phyloP scores from a whole-genome alignment of 495 filamentous ascomycete genomes.

The Echria macrotheca region DNA sequence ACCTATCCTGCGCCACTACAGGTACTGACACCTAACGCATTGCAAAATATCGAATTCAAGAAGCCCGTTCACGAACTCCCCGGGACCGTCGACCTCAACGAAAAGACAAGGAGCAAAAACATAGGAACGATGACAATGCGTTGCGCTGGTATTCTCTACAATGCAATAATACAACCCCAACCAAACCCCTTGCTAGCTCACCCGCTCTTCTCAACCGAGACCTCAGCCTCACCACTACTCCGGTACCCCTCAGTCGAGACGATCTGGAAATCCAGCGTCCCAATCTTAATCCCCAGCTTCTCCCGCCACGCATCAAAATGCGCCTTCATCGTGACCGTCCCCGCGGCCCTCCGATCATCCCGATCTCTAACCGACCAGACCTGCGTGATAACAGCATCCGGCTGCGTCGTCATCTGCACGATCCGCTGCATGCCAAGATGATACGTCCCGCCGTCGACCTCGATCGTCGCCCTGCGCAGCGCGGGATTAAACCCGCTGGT shows the following conservation, averaged over 20 bases:
- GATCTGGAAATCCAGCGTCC: not conserved
- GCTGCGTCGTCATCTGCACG: not conserved
- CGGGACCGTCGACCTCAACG: too few species aligned
- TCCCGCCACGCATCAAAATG: constrained; percentile 1
- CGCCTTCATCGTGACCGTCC: not conserved
- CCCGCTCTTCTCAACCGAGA: not conserved
- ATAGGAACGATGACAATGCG: too few species aligned
- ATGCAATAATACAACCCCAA: too few species aligned
- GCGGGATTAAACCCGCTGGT: not conserved
- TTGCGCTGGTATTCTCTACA: too few species aligned
- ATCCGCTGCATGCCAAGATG: not conserved
- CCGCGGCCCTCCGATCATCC: not conserved
- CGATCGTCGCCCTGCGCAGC: not conserved
- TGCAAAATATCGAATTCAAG: too few species aligned
- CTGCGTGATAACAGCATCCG: not conserved
- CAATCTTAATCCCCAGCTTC: not conserved
- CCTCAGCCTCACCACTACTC: not conserved
- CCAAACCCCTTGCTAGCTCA: too few species aligned
- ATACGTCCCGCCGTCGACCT: not conserved
- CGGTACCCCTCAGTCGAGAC: not conserved
- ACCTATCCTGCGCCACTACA: too few species aligned
- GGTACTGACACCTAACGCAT: too few species aligned
- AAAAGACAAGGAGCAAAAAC: too few species aligned
- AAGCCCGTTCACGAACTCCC: too few species aligned
- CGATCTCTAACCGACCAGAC: not conserved